Evolutionary conservation across 2,329 filamentous ascomycete species (phyloP).

Genomic region (Aspergillus quadrilineatus): DNA sequence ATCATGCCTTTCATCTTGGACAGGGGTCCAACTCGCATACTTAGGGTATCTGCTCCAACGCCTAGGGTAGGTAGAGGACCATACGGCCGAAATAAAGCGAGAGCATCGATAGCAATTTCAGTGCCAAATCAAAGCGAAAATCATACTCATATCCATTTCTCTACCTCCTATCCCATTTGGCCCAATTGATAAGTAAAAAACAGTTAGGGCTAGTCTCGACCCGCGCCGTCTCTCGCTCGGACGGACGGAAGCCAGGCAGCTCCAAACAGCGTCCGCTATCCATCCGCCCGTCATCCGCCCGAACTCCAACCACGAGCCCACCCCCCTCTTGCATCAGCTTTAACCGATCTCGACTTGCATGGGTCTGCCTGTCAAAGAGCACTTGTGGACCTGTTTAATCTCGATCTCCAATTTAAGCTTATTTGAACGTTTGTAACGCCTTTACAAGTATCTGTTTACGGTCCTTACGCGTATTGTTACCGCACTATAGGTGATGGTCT

Average conservation of each 20-base stretch:
- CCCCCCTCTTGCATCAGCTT: not conserved
- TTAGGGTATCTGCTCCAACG: not conserved
- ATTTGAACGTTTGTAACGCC: conserved; percentile 18
- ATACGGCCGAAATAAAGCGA: not conserved
- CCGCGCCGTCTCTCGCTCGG: conserved; percentile 11
- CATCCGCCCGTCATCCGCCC: conserved; percentile 8
- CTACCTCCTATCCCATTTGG: not conserved
- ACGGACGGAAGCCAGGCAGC: conserved; percentile 21
- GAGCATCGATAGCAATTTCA: not conserved
- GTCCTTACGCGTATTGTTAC: conserved; percentile 1
- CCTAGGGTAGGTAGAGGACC: not conserved
- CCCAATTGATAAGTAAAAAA: not conserved
- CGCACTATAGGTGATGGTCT: not conserved
- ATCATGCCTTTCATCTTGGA: not conserved
- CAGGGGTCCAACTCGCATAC: not conserved
- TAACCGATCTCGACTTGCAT: not conserved
- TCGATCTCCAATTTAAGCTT: conserved; percentile 16
- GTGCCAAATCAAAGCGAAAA: not conserved
- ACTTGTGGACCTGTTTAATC: conserved; percentile 11
- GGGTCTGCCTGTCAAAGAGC: conserved; percentile 7
- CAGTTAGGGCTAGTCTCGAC: not conserved
- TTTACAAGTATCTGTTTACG: conserved; percentile 11
- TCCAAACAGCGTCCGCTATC: not conserved
- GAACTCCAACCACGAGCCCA: conserved; percentile 5
- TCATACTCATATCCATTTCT: not conserved